Evolutionary conservation across 352 stramenopile species (phyloP), one percentile per base, ranked within the genome.

Genomic region (Pythium chondricola): DNA sequence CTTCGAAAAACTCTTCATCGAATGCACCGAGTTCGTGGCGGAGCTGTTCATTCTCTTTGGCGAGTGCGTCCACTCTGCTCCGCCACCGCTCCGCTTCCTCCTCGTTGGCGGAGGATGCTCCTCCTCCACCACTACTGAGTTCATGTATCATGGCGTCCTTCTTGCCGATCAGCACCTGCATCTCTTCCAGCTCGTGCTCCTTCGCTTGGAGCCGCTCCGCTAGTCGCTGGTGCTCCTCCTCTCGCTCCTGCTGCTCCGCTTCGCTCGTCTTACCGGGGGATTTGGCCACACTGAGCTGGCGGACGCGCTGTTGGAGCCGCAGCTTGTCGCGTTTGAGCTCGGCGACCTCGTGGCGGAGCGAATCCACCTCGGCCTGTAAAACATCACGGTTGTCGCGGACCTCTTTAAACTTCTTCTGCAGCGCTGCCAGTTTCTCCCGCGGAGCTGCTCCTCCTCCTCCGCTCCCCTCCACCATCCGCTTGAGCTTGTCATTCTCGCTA

Each of bases 1-100:
- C 91, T 43, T 98, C 91, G 48, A 98, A 98, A 59, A 98, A 98
- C 18, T 97, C 91, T 55, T 95, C 61, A 48, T 97, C 91, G 49
- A 98, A 97, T 14, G 89, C 90, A 31, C 74, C 65, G 31, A 97
- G 63, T 56, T 97, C 86, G 35, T 77, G 71, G 3, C 64, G 72
- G 17, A 95, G 56, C 37, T 81, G 69, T 36, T 62, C 58, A 41
- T 93, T 95, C 51, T 96, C 88, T 11, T 53, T 36, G 13, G 71
- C 50, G 43, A 79, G 64, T 17, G 30, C 37, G 37, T 81, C 53
- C 17, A 58, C 11, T 14, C 65, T n/a, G n/a, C n/a, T n/a, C n/a
- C n/a, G n/a, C n/a, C n/a, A n/a, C n/a, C 14, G 20, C 16, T 30
- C 14, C 13, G 8, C 7, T 33, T 13, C 8, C 13, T 33, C 7